Evolutionary conservation across 345 rosid species (phyloP).

Genomic region (Tarenaya hassleriana): DNA sequence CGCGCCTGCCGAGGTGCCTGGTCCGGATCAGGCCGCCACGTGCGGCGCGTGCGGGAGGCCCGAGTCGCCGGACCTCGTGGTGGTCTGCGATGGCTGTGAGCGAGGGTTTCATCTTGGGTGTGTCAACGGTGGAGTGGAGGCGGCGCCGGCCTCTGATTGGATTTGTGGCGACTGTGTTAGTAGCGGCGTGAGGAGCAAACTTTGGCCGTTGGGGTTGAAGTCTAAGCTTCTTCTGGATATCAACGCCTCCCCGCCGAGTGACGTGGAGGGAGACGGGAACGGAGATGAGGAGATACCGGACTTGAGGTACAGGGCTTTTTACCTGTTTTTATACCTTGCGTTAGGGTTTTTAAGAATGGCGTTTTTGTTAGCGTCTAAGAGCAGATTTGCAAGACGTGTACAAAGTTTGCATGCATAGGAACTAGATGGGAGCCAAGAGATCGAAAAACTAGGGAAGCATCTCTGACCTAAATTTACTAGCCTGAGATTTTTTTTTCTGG

Average conservation of each 20-base stretch:
- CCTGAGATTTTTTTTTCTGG: constrained; percentile 3
- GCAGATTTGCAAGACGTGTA: neutral
- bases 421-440: neutral
- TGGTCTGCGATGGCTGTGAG: constrained; percentile 94
- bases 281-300: constrained; percentile 33
- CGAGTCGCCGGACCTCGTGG: constrained; percentile 38
- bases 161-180: constrained; percentile 55
- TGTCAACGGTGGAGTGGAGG: constrained; percentile 24
- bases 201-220: constrained; percentile 83
- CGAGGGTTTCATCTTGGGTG: constrained; percentile 68
- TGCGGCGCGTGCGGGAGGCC: constrained; percentile 59
- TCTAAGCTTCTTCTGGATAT: constrained; percentile 68
- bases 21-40: constrained; percentile 24
- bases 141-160: constrained; percentile 54
- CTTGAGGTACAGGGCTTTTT: constrained; percentile 41
- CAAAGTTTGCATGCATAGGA: constrained; percentile 16
- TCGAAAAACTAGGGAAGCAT: constrained; percentile 3
- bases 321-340: constrained; percentile 3
- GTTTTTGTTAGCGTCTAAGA: constrained; percentile 1
- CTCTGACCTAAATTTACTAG: neutral
- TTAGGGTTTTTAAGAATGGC: constrained; percentile 24
- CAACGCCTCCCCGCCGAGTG: constrained; percentile 91
- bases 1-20: constrained; percentile 40
- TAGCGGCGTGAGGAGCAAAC: constrained; percentile 58
- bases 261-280: constrained; percentile 45